Conservation (phyloP, 257 asterid genomes). For the Fraxinus quadrangulata region DNA sequence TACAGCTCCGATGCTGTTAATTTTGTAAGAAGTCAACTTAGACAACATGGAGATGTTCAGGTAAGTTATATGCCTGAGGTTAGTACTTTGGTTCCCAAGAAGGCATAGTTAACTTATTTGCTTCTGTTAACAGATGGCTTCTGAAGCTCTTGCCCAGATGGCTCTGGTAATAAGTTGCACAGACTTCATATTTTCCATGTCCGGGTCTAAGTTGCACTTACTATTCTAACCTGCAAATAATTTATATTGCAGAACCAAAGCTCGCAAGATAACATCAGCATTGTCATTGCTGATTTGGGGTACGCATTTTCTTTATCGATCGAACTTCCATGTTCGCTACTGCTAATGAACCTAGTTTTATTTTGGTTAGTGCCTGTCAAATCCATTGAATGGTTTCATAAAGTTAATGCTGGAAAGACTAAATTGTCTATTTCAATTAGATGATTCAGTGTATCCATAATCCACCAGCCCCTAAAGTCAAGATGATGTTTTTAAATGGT, state of each 20-base stretch:
- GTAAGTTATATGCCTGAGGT: slow-evolving; percentile 32
- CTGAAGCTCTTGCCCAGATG: slow-evolving; percentile 78
- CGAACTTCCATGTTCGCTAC: too few relatives aligned
- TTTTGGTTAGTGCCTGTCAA: background rate
- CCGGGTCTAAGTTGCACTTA: background rate
- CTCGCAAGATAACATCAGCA: slow-evolving; percentile 93
- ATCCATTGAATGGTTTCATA: slow-evolving; percentile 19
- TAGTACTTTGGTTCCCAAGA: background rate
- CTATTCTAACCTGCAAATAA: slow-evolving; percentile 15
- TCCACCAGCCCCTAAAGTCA: slow-evolving; percentile 10
- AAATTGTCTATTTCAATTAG: background rate
- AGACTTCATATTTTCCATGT: background rate
- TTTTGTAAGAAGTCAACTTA: slow-evolving; percentile 76
- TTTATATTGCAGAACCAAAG: slow-evolving; percentile 54
- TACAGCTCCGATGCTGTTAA: slow-evolving; percentile 70
- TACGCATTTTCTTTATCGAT: slow-evolving; percentile 35
- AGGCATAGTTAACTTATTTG: slow-evolving; percentile 26
- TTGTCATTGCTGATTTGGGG: slow-evolving; percentile 93
- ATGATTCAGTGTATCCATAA: background rate
- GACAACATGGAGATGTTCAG: slow-evolving; percentile 84
- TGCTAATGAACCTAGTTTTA: background rate
- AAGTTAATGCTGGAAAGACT: background rate
- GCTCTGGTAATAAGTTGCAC: slow-evolving; percentile 64
- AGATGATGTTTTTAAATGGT: slow-evolving; percentile 7
- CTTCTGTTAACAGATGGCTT: slow-evolving; percentile 59